phyloP scores from a whole-genome alignment of 2,329 filamentous ascomycete species.

The Cordyceps sp. region DNA sequence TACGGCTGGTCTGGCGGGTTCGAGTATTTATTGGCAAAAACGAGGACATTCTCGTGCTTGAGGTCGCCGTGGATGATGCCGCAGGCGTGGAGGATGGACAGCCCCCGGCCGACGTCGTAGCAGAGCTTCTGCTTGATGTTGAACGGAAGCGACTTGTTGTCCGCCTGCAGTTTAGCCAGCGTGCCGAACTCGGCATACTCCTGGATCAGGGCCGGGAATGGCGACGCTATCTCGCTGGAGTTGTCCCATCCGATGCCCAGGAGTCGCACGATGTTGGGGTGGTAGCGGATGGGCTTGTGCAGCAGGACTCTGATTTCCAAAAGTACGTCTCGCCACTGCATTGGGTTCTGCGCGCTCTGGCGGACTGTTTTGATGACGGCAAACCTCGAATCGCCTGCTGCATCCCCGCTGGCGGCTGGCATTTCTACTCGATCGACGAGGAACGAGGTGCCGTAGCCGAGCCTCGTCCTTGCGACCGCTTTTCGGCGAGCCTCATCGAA shows the following conservation, averaged over 20 bases:
- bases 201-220: neutral
- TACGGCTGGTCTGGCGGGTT: neutral
- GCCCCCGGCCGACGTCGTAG: neutral
- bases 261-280: constrained; percentile 1
- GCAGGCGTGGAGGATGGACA: neutral
- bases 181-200: neutral
- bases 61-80: neutral
- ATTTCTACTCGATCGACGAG: neutral
- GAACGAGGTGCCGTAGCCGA: neutral
- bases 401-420: neutral
- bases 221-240: neutral
- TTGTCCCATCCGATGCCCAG: neutral
- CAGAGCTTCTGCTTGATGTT: neutral
- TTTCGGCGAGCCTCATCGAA: neutral
- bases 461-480: neutral
- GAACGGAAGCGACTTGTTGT: neutral
- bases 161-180: neutral
- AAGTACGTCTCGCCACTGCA: neutral
- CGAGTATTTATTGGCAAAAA: neutral
- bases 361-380: neutral
- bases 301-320: neutral
- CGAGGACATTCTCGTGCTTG: neutral
- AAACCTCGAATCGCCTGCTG: neutral
- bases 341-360: neutral
- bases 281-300: neutral